phyloP scores from a whole-genome alignment of 495 filamentous ascomycete species.

The Penicillium waksmanii region DNA sequence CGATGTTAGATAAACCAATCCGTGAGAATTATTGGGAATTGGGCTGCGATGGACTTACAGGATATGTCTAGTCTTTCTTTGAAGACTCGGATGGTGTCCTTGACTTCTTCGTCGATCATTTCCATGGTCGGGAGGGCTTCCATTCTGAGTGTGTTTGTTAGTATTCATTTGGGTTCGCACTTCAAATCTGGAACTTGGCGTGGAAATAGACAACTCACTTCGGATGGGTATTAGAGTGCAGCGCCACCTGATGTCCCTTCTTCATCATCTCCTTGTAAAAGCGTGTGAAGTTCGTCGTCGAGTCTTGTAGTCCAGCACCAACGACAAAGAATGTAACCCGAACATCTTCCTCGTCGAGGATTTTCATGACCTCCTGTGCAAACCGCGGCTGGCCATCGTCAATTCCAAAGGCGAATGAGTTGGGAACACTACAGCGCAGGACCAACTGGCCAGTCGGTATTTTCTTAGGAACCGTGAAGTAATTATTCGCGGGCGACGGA shows the following conservation, averaged over 20 bases:
- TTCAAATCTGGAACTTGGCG: neutral
- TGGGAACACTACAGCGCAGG: constrained; percentile 70
- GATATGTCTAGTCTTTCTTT: constrained; percentile 51
- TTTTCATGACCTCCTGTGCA: constrained; percentile 66
- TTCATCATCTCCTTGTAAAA: constrained; percentile 67
- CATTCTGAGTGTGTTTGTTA: constrained; percentile 43
- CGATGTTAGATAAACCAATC: neutral
- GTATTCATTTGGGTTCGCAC: constrained; percentile 8
- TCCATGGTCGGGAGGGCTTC: constrained; percentile 62
- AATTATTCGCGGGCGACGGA: constrained; percentile 37
- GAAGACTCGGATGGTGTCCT: constrained; percentile 63
- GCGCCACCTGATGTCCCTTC: constrained; percentile 73
- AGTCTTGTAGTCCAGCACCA: constrained; percentile 64
- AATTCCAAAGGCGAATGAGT: constrained; percentile 80
- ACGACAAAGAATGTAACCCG: constrained; percentile 81
- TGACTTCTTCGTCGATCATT: constrained; percentile 72
- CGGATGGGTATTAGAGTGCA: constrained; percentile 76
- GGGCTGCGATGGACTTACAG: constrained; percentile 26
- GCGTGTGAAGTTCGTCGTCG: constrained; percentile 59
- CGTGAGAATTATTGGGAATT: neutral
- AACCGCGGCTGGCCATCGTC: constrained; percentile 71
- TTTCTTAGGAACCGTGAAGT: constrained; percentile 61
- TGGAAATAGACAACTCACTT: constrained; percentile 39
- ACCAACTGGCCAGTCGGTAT: constrained; percentile 63
- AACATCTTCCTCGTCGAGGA: constrained; percentile 64